Base-by-base conservation (phyloP, 1,284 basidiomycete species). In the Ganoderma lingzhi region DNA sequence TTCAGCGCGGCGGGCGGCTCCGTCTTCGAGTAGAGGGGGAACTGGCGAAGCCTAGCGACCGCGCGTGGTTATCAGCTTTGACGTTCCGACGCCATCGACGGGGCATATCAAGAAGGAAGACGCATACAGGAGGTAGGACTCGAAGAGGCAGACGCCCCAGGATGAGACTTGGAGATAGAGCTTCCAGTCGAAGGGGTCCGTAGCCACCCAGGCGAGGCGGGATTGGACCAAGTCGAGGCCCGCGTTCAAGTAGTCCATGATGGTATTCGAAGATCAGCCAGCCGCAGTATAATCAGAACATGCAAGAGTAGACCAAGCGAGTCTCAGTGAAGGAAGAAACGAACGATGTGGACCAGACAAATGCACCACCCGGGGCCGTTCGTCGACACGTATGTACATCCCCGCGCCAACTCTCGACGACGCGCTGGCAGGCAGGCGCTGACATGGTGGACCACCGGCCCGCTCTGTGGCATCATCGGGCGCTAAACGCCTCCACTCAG, bases 71-170 rank as follows among this genome's bases (percentile, higher is more conserved):
- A 42, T 61, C 10, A 61, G 59, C 39, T n/a, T n/a, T n/a, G n/a
- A 42, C 59, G 28, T 17, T 10, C 32, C 53, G 6, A 9, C 4
- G 30, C 30, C 23, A 9, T 56, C 30, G 10, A 28, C 4, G n/a
- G 8, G 39, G 10, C 62, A 41, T 32, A 41, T n/a, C 15, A n/a
- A 23, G 17, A 19, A 6, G 28, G 10, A 39, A 45, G 37, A 28
- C 84, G 39, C 92, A 73, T 76, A 94, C 90, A 94, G 78, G 45
- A 97, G 87, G 79, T 95, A 95, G 1, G 90, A 91, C 79, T 97
- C 95, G 72, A 96, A 95, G 3, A 92, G 80, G 48, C 90, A 92
- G n/a, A 96, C 91, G 37, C 82, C 82, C 91, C 93, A 95, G 12
- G 93, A 91, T 75, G 91, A 93, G 19, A 82, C 80, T 69, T 95